Evolutionary conservation across 2,329 filamentous ascomycete species (phyloP).

Genomic region (Thelonectria olida): DNA sequence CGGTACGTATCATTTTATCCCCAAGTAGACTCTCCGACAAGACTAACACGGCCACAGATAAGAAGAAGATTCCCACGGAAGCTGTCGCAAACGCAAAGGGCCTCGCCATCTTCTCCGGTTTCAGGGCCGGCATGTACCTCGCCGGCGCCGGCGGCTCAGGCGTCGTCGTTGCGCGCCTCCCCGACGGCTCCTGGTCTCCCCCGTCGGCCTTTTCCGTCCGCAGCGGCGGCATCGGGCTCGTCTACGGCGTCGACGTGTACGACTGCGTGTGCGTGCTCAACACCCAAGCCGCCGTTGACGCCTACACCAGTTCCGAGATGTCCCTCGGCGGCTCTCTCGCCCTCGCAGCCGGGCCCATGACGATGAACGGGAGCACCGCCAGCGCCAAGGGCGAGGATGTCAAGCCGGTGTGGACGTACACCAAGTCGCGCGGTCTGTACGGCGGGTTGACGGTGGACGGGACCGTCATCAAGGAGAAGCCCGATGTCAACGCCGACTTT

Average conservation of each 20-base stretch:
- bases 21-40: too few relatives aligned
- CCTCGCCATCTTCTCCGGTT: constrained; percentile 67
- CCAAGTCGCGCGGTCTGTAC: constrained; percentile 71
- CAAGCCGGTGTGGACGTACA: constrained; percentile 64
- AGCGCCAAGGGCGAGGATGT: constrained; percentile 68
- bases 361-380: constrained; percentile 61
- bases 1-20: constrained; percentile 1
- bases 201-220: constrained; percentile 78
- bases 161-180: constrained; percentile 59
- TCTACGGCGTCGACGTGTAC: constrained; percentile 78
- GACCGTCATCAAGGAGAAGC: constrained; percentile 76
- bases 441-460: constrained; percentile 75
- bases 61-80: constrained; percentile 44
- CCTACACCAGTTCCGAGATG: constrained; percentile 71
- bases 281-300: constrained; percentile 70
- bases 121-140: constrained; percentile 66
- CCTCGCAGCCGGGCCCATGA: constrained; percentile 63
- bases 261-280: constrained; percentile 81
- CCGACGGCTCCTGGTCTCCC: constrained; percentile 71
- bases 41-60: constrained; percentile 8
- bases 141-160: constrained; percentile 66
- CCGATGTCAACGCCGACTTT: constrained; percentile 77
- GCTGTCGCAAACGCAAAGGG: constrained; percentile 64
- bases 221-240: constrained; percentile 74
- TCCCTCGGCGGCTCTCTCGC: constrained; percentile 75